These are phyloP conservation scores for Alternaria metachromatica DNA, from an alignment of 2,329 filamentous ascomycete genomes.

Conservation along the genomic window DNA sequence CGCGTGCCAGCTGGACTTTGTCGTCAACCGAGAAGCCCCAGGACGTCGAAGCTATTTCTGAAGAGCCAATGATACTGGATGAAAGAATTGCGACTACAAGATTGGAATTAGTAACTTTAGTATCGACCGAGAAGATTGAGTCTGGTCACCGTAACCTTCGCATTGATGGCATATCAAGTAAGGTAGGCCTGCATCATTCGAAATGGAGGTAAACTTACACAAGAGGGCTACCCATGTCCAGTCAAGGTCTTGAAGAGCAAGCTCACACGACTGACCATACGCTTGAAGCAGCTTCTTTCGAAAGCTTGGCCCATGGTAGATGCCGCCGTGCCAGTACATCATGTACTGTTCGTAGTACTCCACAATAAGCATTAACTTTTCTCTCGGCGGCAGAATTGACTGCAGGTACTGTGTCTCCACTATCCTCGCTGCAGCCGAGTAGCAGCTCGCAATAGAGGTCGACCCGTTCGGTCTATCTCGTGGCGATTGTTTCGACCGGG, in stretches of 20 bases:
- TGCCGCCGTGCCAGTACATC: slow-evolving; percentile 50
- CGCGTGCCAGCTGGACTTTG: slow-evolving; percentile 50
- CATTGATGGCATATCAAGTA: neutral
- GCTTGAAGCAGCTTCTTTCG: slow-evolving; percentile 48
- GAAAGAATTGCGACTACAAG: slow-evolving; percentile 50
- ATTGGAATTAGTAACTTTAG: slow-evolving; percentile 19
- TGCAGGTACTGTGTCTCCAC: slow-evolving; percentile 43
- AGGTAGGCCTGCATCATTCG: neutral
- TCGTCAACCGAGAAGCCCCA: slow-evolving; percentile 57
- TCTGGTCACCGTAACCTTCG: neutral
- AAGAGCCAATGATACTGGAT: slow-evolving; percentile 53
- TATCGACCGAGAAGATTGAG: neutral
- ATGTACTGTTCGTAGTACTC: slow-evolving; percentile 51
- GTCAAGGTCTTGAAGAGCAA: slow-evolving; percentile 47
- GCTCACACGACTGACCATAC: slow-evolving; percentile 43
- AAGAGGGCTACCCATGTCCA: slow-evolving; percentile 52
- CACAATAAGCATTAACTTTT: slow-evolving; percentile 38
- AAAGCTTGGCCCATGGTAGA: slow-evolving; percentile 49
- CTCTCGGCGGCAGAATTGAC: slow-evolving; percentile 44
- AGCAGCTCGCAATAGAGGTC: slow-evolving; percentile 13
- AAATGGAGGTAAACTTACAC: slow-evolving; percentile 20
- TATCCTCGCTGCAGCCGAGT: slow-evolving; percentile 32
- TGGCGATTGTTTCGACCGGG: slow-evolving; percentile 11
- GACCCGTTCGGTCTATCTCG: slow-evolving; percentile 8
- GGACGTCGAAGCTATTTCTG: slow-evolving; percentile 37